Conservation (phyloP, 768 basidiomycete genomes). For the Mycena capillaripes region DNA sequence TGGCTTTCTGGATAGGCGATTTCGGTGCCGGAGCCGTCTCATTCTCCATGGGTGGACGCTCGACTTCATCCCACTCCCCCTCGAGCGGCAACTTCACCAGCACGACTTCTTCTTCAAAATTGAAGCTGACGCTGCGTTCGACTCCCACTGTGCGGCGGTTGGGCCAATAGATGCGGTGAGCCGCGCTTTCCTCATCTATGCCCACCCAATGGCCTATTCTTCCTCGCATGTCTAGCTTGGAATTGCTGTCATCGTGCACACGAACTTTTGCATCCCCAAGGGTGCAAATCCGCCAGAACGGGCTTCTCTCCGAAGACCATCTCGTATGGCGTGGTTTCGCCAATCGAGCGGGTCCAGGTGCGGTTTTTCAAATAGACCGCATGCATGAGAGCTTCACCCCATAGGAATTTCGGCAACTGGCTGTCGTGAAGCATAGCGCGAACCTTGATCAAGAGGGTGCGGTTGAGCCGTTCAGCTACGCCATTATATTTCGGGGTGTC, state of each 20-base stretch:
- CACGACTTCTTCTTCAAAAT: slow-evolving; percentile 13
- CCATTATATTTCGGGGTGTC: background rate
- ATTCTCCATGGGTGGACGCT: slow-evolving; percentile 1
- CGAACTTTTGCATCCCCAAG: slow-evolving; percentile 47
- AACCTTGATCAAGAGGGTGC: background rate
- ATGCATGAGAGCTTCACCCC: background rate
- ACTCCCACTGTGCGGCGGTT: slow-evolving; percentile 39
- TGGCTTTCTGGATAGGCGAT: background rate
- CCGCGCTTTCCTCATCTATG: slow-evolving; percentile 47
- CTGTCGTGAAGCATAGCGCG: background rate
- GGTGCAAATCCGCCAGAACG: slow-evolving; percentile 41
- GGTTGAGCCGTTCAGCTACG: background rate
- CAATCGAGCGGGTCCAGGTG: background rate
- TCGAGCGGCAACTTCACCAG: slow-evolving; percentile 31
- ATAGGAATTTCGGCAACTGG: background rate
- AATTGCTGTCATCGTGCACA: slow-evolving; percentile 41
- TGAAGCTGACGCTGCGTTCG: slow-evolving; percentile 43
- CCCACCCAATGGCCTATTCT: slow-evolving; percentile 52
- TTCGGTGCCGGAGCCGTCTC: background rate
- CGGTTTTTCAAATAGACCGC: background rate
- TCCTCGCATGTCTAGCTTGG: slow-evolving; percentile 43
- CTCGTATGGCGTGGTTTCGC: background rate
- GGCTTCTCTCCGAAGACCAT: slow-evolving; percentile 42
- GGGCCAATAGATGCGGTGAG: slow-evolving; percentile 51
- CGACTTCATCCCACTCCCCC: slow-evolving; percentile 32